phyloP scores from a whole-genome alignment of 1,284 basidiomycete genomes.

The Bjerkandera adusta region DNA sequence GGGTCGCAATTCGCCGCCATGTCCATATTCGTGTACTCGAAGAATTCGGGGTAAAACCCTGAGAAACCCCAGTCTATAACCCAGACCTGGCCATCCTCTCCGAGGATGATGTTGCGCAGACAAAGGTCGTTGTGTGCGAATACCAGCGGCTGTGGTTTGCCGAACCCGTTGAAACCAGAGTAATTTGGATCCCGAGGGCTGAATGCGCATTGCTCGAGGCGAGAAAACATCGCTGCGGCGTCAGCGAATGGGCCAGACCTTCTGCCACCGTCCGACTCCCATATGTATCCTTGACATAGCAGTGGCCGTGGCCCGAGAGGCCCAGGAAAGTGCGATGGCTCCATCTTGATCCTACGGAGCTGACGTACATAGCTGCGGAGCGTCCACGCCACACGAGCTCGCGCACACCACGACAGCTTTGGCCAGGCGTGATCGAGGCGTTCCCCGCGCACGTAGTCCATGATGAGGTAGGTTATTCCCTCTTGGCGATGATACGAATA shows the following conservation, averaged over 20 bases:
- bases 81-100: constrained; percentile 25
- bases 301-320: constrained; percentile 8
- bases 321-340: constrained; percentile 13
- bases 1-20: neutral
- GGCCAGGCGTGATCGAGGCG: constrained; percentile 25
- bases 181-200: no score
- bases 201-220: no score
- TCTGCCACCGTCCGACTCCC: no score
- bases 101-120: constrained; percentile 27
- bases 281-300: neutral
- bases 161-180: no score
- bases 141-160: constrained; percentile 1
- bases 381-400: constrained; percentile 26
- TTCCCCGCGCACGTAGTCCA: constrained; percentile 27
- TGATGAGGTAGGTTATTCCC: constrained; percentile 15
- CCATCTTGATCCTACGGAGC: constrained; percentile 21
- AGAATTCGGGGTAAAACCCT: constrained; percentile 31
- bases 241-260: neutral
- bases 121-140: constrained; percentile 27
- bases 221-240: no score
- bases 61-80: constrained; percentile 28
- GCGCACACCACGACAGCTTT: constrained; percentile 19
- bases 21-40: constrained; percentile 22
- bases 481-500: constrained; percentile 10
- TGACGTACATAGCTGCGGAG: constrained; percentile 29